Evolutionary conservation across 768 basidiomycete genomes (phyloP).

Genomic region (Mycena indigotica): DNA sequence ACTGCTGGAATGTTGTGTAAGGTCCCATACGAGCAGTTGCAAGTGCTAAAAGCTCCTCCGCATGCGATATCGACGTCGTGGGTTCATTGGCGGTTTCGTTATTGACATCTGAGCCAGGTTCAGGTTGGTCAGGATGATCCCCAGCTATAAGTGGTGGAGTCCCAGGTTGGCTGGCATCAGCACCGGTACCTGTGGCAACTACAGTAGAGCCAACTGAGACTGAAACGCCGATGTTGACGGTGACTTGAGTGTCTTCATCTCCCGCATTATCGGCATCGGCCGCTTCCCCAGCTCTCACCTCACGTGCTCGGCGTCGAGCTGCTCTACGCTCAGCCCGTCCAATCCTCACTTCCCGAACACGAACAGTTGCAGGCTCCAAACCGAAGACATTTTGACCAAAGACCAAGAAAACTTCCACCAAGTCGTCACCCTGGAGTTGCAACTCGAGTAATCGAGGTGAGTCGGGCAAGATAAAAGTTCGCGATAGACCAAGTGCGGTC

Average conservation of each 20-base stretch:
- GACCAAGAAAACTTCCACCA: slow-evolving; percentile 89
- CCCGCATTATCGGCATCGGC: slow-evolving; percentile 47
- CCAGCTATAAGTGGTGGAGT: slow-evolving; percentile 45
- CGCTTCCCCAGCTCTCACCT: slow-evolving; percentile 57
- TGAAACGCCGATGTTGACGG: slow-evolving; percentile 64
- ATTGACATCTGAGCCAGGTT: slow-evolving; percentile 29
- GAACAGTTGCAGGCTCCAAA: slow-evolving; percentile 87
- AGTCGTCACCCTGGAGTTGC: slow-evolving; percentile 88
- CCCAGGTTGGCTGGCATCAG: slow-evolving; percentile 35
- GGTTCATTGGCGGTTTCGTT: slow-evolving; percentile 34
- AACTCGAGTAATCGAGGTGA: slow-evolving; percentile 86
- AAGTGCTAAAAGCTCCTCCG: slow-evolving; percentile 69
- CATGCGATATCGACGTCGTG: slow-evolving; percentile 41
- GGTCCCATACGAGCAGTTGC: slow-evolving; percentile 75
- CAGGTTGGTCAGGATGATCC: slow-evolving; percentile 45
- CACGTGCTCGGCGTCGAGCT: slow-evolving; percentile 77
- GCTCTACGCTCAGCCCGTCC: slow-evolving; percentile 86
- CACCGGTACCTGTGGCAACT: slow-evolving; percentile 34
- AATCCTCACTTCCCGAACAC: slow-evolving; percentile 91
- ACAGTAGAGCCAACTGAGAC: slow-evolving; percentile 45
- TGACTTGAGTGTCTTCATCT: slow-evolving; percentile 61
- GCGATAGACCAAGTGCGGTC: slow-evolving; percentile 87
- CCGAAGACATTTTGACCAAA: slow-evolving; percentile 93
- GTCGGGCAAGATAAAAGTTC: slow-evolving; percentile 91
- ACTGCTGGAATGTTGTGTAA: slow-evolving; percentile 91